Evolutionary conservation across 129 eudicot genomes (phyloP).

Genomic region (Chrysanthemum seticuspe): DNA sequence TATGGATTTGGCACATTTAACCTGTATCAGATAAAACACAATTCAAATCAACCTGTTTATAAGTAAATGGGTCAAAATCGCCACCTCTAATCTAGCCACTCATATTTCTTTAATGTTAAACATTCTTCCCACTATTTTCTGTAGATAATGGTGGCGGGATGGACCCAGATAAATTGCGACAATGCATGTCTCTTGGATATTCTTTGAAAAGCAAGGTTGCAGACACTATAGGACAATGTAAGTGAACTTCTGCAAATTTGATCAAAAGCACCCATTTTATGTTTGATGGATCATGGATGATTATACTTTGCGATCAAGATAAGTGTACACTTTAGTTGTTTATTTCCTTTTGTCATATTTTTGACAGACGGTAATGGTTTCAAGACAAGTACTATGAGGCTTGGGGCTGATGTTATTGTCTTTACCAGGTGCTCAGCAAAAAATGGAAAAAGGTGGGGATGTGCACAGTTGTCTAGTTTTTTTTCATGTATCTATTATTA

Average conservation of each 20-base stretch:
- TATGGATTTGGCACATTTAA: not conserved
- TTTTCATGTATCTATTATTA: not conserved
- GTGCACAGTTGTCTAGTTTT: not conserved
- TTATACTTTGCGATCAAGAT: not conserved
- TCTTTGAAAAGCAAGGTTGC: conserved; percentile 80
- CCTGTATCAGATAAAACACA: not conserved
- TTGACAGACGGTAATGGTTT: conserved; percentile 91
- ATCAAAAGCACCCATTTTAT: conserved; percentile 2
- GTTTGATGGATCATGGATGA: not conserved
- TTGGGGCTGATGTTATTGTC: conserved; percentile 97
- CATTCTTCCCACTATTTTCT: conserved; percentile 11
- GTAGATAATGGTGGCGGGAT: conserved; percentile 96
- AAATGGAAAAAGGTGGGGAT: conserved; percentile 60
- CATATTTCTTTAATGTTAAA: not conserved
- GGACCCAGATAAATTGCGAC: conserved; percentile 89
- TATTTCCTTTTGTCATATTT: conserved; percentile 17
- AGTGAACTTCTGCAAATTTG: conserved; percentile 13
- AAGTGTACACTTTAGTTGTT: not conserved
- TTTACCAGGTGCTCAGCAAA: conserved; percentile 67
- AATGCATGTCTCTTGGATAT: conserved; percentile 97
- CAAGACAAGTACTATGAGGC: conserved; percentile 98
- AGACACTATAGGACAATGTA: conserved; percentile 91
- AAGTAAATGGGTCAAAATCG: not conserved
- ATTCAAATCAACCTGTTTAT: not conserved
- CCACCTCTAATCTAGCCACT: not conserved